These are phyloP conservation scores for Pseudophaeomoniella oleicola DNA, from an alignment of 2,329 filamentous ascomycete species.

Conservation along the genomic window DNA sequence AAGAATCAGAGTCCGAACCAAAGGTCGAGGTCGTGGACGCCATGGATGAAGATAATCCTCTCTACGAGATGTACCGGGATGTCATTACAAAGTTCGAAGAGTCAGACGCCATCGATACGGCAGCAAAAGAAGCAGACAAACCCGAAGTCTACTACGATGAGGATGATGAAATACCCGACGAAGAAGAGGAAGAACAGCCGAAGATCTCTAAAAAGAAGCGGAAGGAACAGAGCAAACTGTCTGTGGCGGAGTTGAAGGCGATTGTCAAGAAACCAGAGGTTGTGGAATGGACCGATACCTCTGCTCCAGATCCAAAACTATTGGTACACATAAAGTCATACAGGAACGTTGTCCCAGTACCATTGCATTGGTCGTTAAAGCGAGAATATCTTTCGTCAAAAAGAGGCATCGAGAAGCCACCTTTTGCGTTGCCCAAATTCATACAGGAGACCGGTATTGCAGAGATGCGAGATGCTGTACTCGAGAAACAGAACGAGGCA, in stretches of 20 bases:
- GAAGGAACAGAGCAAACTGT: constrained; percentile 82
- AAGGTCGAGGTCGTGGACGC: constrained; percentile 31
- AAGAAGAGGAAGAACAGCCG: constrained; percentile 52
- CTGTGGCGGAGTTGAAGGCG: constrained; percentile 89
- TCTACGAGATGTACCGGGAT: constrained; percentile 70
- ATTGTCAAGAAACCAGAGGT: constrained; percentile 82
- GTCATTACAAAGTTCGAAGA: constrained; percentile 70
- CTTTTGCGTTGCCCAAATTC: constrained; percentile 86
- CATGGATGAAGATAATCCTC: constrained; percentile 54
- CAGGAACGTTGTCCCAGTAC: constrained; percentile 89
- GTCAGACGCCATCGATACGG: constrained; percentile 45
- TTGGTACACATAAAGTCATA: constrained; percentile 91
- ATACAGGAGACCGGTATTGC: constrained; percentile 95
- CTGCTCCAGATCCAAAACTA: constrained; percentile 73
- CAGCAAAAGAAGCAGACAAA: constrained; percentile 56
- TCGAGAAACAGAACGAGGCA: constrained; percentile 90
- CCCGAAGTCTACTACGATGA: constrained; percentile 74
- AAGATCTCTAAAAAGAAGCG: constrained; percentile 90
- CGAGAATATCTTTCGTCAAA: constrained; percentile 95
- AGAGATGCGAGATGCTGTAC: constrained; percentile 91
- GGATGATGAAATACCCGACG: constrained; percentile 73
- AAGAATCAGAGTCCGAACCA: constrained; percentile 13
- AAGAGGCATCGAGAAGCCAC: constrained; percentile 86
- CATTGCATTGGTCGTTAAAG: constrained; percentile 88
- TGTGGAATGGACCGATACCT: constrained; percentile 95